Percentiles rank a stretch among this genome's conserved stretches.
Conservation (phyloP, 306 rosid genomes). For the Ormosia semicastrata region DNA sequence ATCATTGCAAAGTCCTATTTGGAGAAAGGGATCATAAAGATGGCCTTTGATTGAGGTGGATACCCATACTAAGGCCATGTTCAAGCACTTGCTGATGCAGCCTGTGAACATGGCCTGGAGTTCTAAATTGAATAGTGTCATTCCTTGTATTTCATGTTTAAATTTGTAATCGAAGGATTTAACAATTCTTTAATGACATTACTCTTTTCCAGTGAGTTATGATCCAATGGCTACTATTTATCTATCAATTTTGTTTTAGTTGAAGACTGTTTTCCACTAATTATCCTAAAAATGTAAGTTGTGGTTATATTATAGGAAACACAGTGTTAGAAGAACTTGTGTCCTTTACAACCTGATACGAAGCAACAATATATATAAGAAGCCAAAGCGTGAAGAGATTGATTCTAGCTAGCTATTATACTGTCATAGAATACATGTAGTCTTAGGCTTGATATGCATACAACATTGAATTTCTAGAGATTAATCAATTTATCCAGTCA, state of each 20-base stretch:
- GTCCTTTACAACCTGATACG: not conserved
- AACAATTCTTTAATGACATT: conserved; percentile 15
- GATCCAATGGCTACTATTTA: not conserved
- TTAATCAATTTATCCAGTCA: not conserved
- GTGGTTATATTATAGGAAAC: not conserved
- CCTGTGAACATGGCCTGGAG: conserved; percentile 85
- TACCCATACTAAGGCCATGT: conserved; percentile 96
- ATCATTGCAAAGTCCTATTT: conserved; percentile 76
- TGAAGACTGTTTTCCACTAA: not conserved
- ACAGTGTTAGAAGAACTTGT: not conserved
- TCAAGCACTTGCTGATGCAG: conserved; percentile 83
- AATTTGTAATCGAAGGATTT: conserved; percentile 10
- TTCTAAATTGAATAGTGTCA: conserved; percentile 40
- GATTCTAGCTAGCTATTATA: not conserved
- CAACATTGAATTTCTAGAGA: not conserved
- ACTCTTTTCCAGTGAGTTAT: not conserved
- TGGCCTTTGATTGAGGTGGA: conserved; percentile 93
- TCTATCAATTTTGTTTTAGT: not conserved
- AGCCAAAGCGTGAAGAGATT: not conserved
- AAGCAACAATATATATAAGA: not conserved
- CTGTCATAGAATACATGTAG: not conserved
- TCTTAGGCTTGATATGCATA: not conserved
- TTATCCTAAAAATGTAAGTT: not conserved
- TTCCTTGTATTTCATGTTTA: conserved; percentile 27
- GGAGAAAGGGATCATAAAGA: conserved; percentile 91